Evolutionary conservation across 179 eudicot species (phyloP).

Genomic region (Pouteria campechiana): DNA sequence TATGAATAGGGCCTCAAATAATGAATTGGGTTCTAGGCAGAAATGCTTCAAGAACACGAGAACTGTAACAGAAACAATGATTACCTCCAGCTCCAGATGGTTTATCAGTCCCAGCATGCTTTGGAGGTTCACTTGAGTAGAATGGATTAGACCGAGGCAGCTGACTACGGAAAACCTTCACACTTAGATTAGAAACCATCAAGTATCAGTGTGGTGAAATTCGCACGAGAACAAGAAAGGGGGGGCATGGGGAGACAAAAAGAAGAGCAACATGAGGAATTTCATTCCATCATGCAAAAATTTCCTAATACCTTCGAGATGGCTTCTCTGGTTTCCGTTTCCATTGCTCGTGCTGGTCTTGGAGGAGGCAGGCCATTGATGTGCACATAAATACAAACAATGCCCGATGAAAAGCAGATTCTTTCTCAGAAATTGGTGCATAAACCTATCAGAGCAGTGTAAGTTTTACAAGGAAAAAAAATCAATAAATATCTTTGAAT

Average conservation of each 20-base stretch:
- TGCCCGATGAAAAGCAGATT: slow-evolving; percentile 62
- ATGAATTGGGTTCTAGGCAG: too few relatives aligned
- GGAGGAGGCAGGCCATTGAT: slow-evolving; percentile 66
- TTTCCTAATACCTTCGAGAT: slow-evolving; percentile 64
- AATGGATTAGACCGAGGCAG: slow-evolving; percentile 46
- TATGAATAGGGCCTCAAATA: too few relatives aligned
- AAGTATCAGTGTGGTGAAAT: slow-evolving; percentile 4
- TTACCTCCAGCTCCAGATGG: slow-evolving; percentile 50
- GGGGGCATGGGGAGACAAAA: not conserved
- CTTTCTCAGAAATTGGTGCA: slow-evolving; percentile 60
- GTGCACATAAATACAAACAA: slow-evolving; percentile 80
- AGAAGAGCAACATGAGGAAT: not conserved
- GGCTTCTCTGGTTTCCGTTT: slow-evolving; percentile 45
- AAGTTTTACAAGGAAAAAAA: not conserved
- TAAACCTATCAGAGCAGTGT: slow-evolving; percentile 38
- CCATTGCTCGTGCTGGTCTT: slow-evolving; percentile 95
- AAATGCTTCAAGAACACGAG: too few relatives aligned
- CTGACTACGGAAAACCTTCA: slow-evolving; percentile 84
- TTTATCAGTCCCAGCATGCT: slow-evolving; percentile 43
- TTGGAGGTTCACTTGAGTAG: slow-evolving; percentile 50
- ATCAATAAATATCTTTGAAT: too few relatives aligned
- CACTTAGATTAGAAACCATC: slow-evolving; percentile 23
- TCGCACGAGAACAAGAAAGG: slow-evolving; percentile 3
- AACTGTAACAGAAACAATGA: not conserved
- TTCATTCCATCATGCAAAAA: not conserved